Evolutionary conservation across 805 yeast genomes (phyloP), one percentile per base, ranked within the genome.

Genomic region (Saccharomycopsis javanensis): DNA sequence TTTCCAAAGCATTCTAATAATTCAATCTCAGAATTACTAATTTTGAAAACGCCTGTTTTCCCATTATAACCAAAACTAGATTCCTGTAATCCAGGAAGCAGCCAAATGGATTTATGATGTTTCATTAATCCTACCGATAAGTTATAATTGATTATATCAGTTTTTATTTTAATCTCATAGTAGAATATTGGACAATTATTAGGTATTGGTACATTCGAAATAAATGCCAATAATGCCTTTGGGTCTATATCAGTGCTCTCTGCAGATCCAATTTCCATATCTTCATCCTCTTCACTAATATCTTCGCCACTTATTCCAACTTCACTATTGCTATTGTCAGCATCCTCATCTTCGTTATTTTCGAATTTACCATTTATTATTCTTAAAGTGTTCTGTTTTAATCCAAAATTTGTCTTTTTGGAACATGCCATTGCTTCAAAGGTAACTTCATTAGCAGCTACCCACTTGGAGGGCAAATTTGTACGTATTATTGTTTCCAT

Each of bases 11-110:
- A 42, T 42, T 42, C 48, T 42, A 42, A 23, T n/a, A n/a, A 7
- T 42, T 42, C 48, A 23, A 42, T 42, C 25, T 42, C 48, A 18
- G 48, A 42, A 11, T 42, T 42, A 4, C 48, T 28, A 20, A 42
- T 42, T 8, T 42, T 42, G n/a, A 42, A 42, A 42, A 8, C 5
- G 0, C 84, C 85, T 54, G 77, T 80, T 59, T 72, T 77, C 5
- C 83, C 79, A 62, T 75, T 79, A 63, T 76, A 78, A 0, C 81
- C 82, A 72, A 78, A 80, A 1, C 78, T 69, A n/a, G 73, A 69
- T 20, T 64, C 63, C 51, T 78, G 82, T 30, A 71, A 63, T 5
- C 82, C 83, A 1, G 82, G 78, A 61, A 78, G 35, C 28, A 16
- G 23, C 48, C 48, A 42, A 23, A 42, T 20, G 3, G 48, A 42